Evolutionary conservation across 1,284 basidiomycete genomes (phyloP).

Genomic region (Ustilago hordei): DNA sequence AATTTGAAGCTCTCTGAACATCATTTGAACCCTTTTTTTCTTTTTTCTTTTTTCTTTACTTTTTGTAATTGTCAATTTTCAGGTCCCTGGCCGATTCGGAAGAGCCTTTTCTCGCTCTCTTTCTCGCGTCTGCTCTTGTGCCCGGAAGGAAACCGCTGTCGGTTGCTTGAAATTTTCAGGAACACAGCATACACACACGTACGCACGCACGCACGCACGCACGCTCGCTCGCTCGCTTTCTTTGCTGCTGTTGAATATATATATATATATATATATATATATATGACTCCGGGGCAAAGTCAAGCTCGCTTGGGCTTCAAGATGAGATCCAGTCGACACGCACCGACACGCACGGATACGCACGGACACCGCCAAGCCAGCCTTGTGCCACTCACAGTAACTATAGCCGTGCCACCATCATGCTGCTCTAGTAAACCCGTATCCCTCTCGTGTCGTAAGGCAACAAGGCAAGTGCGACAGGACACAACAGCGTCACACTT

Average conservation of each 20-base stretch:
- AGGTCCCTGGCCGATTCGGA: no score
- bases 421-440: constrained; percentile 32
- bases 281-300: no score
- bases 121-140: no score
- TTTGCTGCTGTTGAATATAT: no score
- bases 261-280: no score
- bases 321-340: neutral
- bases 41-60: no score
- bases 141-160: neutral
- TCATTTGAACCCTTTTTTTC: no score
- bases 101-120: no score
- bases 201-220: neutral
- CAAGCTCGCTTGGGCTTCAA: no score
- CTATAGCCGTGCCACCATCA: neutral
- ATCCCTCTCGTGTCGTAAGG: constrained; percentile 59
- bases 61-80: no score
- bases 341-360: neutral
- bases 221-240: neutral
- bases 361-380: neutral
- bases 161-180: neutral
- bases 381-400: neutral
- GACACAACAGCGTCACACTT: constrained; percentile 53
- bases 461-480: constrained; percentile 53
- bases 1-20: no score
- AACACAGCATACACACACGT: neutral